A percentile compares a stretch with the other conserved stretches of the same genome.
Evolutionary conservation across 305 asterid genomes (phyloP).

Genomic region (Fraxinus platypoda): DNA sequence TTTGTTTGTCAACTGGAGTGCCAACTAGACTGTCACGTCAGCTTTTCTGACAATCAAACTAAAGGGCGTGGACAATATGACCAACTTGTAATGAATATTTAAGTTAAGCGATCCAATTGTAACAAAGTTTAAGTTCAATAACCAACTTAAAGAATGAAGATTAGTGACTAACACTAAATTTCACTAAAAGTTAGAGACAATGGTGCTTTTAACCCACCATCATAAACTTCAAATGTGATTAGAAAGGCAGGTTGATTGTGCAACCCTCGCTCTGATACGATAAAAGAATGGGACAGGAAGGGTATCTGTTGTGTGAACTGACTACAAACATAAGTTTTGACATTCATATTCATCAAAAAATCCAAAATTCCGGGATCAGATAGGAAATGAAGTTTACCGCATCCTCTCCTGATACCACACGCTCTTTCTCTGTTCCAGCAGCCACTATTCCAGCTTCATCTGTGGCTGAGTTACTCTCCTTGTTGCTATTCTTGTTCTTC

Average conservation of each 20-base stretch:
- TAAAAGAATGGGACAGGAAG: not conserved
- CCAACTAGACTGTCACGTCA: not conserved
- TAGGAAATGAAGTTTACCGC: conserved; percentile 59
- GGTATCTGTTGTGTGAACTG: not conserved
- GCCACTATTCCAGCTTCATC: conserved; percentile 82
- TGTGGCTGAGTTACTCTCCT: conserved; percentile 15
- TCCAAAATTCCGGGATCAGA: not conserved
- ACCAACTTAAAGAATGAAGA: not conserved
- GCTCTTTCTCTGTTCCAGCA: conserved; percentile 89
- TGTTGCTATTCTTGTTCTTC: conserved; percentile 24
- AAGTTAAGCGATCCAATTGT: not conserved
- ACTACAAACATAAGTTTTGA: not conserved
- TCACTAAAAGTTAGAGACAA: not conserved
- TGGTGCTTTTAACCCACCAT: not conserved
- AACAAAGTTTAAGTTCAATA: not conserved
- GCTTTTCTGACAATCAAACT: not conserved
- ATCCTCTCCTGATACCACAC: conserved; percentile 78
- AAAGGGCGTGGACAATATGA: not conserved
- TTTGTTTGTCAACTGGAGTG: not conserved
- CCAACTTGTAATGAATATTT: not conserved
- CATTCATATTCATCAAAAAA: not conserved
- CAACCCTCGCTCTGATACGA: not conserved
- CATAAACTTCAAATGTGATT: not conserved
- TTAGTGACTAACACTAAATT: not conserved
- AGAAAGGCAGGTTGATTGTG: not conserved